Evolutionary conservation across 257 asterid genomes (phyloP).

Genomic region (Catharanthus roseus): DNA sequence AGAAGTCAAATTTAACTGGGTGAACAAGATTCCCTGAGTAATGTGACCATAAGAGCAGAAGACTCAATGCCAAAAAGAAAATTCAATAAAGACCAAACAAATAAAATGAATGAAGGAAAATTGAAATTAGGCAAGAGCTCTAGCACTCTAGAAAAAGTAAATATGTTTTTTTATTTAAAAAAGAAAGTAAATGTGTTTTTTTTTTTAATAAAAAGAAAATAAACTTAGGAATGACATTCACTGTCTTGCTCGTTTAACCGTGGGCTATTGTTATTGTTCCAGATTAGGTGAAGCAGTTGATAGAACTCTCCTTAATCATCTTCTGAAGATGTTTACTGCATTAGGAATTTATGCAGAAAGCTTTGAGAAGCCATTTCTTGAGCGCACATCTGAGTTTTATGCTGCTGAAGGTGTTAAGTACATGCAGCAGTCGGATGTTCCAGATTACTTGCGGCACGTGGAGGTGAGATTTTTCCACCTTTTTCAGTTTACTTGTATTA

Average conservation of each 20-base stretch:
- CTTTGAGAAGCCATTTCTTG: slow-evolving; percentile 96
- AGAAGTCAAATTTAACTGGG: neutral
- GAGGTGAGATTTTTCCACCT: slow-evolving; percentile 48
- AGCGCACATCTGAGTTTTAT: slow-evolving; percentile 87
- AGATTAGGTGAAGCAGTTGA: slow-evolving; percentile 95
- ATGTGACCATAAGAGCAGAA: neutral
- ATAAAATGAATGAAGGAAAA: neutral
- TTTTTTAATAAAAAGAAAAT: too few species aligned
- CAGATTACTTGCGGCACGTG: slow-evolving; percentile 85
- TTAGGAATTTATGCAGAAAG: slow-evolving; percentile 91
- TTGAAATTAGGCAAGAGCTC: neutral
- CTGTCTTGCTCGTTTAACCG: neutral
- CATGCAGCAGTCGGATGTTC: slow-evolving; percentile 97
- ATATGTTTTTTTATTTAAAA: neutral
- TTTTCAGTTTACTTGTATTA: neutral
- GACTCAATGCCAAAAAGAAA: neutral
- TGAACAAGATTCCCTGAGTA: neutral
- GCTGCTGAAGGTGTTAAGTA: slow-evolving; percentile 92
- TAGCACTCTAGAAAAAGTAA: neutral
- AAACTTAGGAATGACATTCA: neutral
- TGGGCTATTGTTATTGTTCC: slow-evolving; percentile 18
- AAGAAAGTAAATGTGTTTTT: neutral
- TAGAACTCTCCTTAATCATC: slow-evolving; percentile 94
- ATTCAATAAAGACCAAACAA: neutral
- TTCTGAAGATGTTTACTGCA: slow-evolving; percentile 96